Base-by-base conservation (phyloP, 2,329 filamentous ascomycete genomes). In the Hymenoscyphus fraxineus region DNA sequence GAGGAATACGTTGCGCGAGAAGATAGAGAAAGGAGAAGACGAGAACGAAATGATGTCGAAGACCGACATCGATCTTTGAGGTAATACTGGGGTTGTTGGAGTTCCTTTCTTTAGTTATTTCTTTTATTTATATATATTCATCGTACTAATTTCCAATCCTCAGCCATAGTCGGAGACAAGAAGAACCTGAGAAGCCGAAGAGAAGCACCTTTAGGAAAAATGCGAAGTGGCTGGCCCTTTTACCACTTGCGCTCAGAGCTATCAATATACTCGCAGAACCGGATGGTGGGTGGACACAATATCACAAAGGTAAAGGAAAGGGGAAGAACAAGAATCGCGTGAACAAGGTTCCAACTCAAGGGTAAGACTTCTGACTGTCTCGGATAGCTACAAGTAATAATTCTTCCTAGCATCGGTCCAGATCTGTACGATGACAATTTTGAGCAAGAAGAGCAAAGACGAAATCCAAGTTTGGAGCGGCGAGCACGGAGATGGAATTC, bases 231-330 rank as follows among this genome's bases (percentile, higher is more conserved):
- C 39, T 64, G 10, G 58, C 63, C 12, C 58, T 68, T 4, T 16
- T 66, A 40, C 63, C 61, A n/a, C 56, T 68, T 6, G 63, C 59
- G 0, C 56, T 67, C 3, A 35, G 58, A 47, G 54, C 62, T 6
- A 54, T 67, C 38, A 19, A 66, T 32, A 58, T 62, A 22, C 38
- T 64, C 5, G 54, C 63, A 10, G 65, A 70, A 32, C 68, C 65
- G 1, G 58, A 65, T 12, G 67, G 66, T 6, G 68, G 67, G 27
- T 69, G 68, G 67, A 58, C 64, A 1, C 62, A 70, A 47, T 68
- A 62, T 40, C 62, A 58, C 13, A 32, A 55, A 15, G 58, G 61
- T 7, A 62, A 65, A 5, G 61, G 64, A 2, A 66, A 64, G 4
- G 31, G 27, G 3, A 64, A 66, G 31, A 40, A 64, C 5, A 63